Conservation (phyloP, 2,329 filamentous ascomycete genomes). For the Epicoccum sorghinum region DNA sequence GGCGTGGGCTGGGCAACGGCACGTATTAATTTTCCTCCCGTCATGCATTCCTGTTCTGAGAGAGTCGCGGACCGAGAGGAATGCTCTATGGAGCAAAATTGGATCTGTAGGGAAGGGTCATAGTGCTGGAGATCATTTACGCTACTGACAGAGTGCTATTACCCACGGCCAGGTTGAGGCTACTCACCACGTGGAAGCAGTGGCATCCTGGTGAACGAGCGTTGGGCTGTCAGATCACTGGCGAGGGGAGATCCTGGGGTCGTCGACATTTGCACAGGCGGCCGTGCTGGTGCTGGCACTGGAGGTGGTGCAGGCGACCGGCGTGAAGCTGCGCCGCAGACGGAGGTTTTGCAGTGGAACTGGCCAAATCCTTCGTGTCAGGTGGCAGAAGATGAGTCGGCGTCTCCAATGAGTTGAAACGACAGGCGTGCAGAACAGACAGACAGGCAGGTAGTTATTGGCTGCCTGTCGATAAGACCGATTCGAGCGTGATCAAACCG, state of each 20-base stretch:
- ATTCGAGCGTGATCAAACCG: constrained; percentile 40
- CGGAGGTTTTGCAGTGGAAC: constrained; percentile 13
- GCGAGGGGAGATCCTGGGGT: constrained; percentile 3
- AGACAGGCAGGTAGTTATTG: constrained; percentile 3
- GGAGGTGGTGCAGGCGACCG: not conserved
- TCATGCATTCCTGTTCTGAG: constrained; percentile 3
- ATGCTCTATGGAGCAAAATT: constrained; percentile 6
- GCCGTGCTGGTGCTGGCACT: not conserved
- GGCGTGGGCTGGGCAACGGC: constrained; percentile 11
- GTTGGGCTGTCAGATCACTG: constrained; percentile 12
- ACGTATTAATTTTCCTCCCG: constrained; percentile 7
- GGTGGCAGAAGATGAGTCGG: constrained; percentile 5
- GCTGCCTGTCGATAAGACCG: constrained; percentile 19
- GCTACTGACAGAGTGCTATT: constrained; percentile 9
- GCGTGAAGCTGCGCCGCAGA: constrained; percentile 1
- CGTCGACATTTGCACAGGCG: not conserved
- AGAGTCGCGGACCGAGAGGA: constrained; percentile 4
- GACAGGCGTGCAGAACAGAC: constrained; percentile 12
- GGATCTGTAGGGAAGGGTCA: constrained; percentile 2
- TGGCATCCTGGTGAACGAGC: constrained; percentile 11
- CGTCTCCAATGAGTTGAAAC: constrained; percentile 14
- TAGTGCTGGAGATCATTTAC: constrained; percentile 20
- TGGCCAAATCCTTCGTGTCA: constrained; percentile 6
- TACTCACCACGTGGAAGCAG: constrained; percentile 15
- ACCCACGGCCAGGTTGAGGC: constrained; percentile 15